Percentiles rank a stretch among this genome's conserved stretches.
Conservation (phyloP, 805 yeast genomes). For the Sporopachydermia lactativora region DNA sequence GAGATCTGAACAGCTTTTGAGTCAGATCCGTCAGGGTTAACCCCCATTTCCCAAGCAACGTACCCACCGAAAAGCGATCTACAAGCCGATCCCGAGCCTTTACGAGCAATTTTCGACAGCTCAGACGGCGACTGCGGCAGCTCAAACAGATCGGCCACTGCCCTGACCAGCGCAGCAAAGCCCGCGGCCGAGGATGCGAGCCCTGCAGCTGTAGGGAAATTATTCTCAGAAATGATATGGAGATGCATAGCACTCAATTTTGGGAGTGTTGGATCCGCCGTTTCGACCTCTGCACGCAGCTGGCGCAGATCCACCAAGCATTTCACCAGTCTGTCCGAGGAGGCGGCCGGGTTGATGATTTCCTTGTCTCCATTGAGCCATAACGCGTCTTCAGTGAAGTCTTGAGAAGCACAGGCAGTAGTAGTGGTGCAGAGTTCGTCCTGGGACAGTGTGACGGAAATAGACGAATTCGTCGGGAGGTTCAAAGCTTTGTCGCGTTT, state of each 20-base stretch:
- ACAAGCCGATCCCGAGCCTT: slow-evolving; percentile 98
- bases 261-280: slow-evolving; percentile 37
- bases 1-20: slow-evolving; percentile 92
- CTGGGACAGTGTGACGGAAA: slow-evolving; percentile 87
- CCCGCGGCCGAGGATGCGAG: slow-evolving; percentile 98
- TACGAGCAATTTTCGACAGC: slow-evolving; percentile 86
- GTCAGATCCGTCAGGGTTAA: slow-evolving; percentile 61
- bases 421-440: slow-evolving; percentile 85
- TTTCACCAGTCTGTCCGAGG: slow-evolving; percentile 34
- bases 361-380: slow-evolving; percentile 83
- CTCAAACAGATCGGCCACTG: slow-evolving; percentile 75
- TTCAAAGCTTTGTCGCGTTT: slow-evolving; percentile 82
- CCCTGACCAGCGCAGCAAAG: slow-evolving; percentile 84
- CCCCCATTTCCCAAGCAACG: slow-evolving; percentile 99
- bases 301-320: slow-evolving; percentile 65
- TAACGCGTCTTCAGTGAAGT: slow-evolving; percentile 48
- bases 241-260: slow-evolving; percentile 44
- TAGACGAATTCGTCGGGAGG: slow-evolving; percentile 91
- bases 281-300: slow-evolving; percentile 51
- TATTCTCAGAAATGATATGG: slow-evolving; percentile 83
- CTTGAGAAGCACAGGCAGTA: slow-evolving; percentile 58
- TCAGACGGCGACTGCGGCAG: slow-evolving; percentile 80
- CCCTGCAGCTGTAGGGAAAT: slow-evolving; percentile 99
- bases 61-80: slow-evolving; percentile 94
- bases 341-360: slow-evolving; percentile 35